These are phyloP conservation scores for Auricularia cornea DNA, from an alignment of 768 basidiomycete genomes.

Conservation along the genomic window DNA sequence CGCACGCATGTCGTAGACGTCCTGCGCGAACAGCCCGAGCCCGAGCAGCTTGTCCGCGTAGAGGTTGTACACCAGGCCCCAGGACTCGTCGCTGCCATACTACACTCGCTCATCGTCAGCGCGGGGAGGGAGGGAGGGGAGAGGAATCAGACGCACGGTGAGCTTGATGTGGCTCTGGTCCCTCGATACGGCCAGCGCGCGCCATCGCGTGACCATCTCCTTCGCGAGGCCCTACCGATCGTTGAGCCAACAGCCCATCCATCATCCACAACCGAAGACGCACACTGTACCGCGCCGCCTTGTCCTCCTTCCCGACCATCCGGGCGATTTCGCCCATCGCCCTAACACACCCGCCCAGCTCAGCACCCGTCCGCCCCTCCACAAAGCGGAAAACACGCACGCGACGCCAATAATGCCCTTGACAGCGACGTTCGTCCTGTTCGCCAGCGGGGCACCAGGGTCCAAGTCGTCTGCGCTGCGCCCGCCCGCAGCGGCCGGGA, in stretches of 20 bases:
- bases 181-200: constrained; percentile 8
- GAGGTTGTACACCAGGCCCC: constrained; percentile 27
- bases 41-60: constrained; percentile 32
- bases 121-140: background rate
- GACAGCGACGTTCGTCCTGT: constrained; percentile 26
- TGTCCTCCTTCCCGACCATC: constrained; percentile 6
- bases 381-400: background rate
- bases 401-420: constrained; percentile 39
- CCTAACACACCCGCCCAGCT: background rate
- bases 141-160: too few relatives aligned
- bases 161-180: constrained; percentile 12
- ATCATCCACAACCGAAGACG: background rate
- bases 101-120: background rate
- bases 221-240: background rate
- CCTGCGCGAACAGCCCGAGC: constrained; percentile 35
- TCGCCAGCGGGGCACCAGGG: constrained; percentile 11
- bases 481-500: constrained; percentile 34
- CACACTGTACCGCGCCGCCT: constrained; percentile 9
- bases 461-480: constrained; percentile 16
- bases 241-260: background rate
- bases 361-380: background rate
- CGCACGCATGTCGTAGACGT: constrained; percentile 41
- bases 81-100: constrained; percentile 9
- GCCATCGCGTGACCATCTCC: constrained; percentile 6
- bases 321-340: constrained; percentile 13